Evolutionary conservation across 2,329 filamentous ascomycete genomes (phyloP), one percentile per base, ranked within the genome.

Genomic region (Paecilomyces formosus): DNA sequence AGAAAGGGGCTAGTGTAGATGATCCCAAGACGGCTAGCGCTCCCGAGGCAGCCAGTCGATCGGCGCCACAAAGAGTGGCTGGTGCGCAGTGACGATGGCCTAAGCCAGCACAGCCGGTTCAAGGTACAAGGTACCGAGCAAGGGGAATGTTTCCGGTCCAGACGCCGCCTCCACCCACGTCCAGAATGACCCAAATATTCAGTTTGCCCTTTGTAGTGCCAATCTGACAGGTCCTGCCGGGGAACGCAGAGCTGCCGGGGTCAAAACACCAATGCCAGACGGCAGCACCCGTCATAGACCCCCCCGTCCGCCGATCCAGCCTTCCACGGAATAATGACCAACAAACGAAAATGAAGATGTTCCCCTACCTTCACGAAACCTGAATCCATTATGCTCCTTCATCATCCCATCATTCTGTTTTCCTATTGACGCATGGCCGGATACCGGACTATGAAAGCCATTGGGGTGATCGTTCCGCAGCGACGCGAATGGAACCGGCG

Each of bases 1-100:
- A 65, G 54, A 66, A 65, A 61, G 62, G 57, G 13, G 31, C 64
- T 68, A 71, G 57, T 58, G 2, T 26, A 26, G 3, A 6, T 1
- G 3, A 26, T 62, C 60, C 24, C 2, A 65, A 65, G 35, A 2
- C 52, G 68, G 57, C 66, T 75, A 76, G 73, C 67, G 68, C 60
- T 73, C 69, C 72, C 71, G 70, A 67, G 67, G 61, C 54, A 58
- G 61, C 62, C 26, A 57, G 55, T 54, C 56, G 57, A 57, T 61
- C 58, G 53, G 57, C 55, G 52, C 35, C 31, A 57, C 59, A 56
- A 54, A 53, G 49, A 51, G 51, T 54, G 55, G 55, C 57, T 56
- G 56, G 57, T 54, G 50, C 30, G 22, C 55, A 30, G 56, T 28
- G 35, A 30, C 35, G 57, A 53, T 50, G 50, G 33, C 31, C n/a